Conservation (phyloP, 257 asterid genomes). For the Solanum sparsipilum region DNA sequence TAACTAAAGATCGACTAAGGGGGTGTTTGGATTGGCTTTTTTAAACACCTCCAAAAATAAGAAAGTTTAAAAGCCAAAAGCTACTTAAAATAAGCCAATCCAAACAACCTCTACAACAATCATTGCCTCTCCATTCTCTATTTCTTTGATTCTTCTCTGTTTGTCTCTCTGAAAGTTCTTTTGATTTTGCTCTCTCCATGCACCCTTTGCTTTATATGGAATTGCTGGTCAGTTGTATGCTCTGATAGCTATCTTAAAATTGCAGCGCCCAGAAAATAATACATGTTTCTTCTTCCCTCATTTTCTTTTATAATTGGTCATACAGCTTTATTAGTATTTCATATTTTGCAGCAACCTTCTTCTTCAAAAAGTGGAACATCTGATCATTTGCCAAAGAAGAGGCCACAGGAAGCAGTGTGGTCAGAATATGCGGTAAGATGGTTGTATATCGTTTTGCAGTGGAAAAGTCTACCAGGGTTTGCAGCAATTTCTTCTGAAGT, state of each 20-base stretch:
- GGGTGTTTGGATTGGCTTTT: neutral
- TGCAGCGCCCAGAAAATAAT: neutral
- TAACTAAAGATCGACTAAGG: neutral
- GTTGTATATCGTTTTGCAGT: neutral
- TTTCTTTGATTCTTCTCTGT: neutral
- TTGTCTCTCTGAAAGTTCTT: neutral
- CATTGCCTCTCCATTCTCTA: neutral
- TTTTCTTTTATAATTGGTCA: neutral
- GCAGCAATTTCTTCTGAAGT: neutral
- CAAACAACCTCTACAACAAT: neutral
- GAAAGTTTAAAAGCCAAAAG: neutral
- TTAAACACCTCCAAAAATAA: neutral
- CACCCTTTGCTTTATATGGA: neutral
- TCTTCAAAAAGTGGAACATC: conserved; percentile 68
- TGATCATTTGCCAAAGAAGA: conserved; percentile 54
- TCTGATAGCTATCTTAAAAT: neutral
- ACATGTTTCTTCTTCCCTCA: neutral
- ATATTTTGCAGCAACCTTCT: conserved; percentile 45
- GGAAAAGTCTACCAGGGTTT: neutral
- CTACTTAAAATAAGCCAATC: neutral
- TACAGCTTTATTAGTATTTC: conserved; percentile 6
- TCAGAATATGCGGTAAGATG: conserved; percentile 60
- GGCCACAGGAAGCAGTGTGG: conserved; percentile 56
- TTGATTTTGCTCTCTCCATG: neutral
- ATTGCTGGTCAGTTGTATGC: neutral